Conservation (phyloP, 2,329 filamentous ascomycete genomes). For the Colletotrichum tabaci region DNA sequence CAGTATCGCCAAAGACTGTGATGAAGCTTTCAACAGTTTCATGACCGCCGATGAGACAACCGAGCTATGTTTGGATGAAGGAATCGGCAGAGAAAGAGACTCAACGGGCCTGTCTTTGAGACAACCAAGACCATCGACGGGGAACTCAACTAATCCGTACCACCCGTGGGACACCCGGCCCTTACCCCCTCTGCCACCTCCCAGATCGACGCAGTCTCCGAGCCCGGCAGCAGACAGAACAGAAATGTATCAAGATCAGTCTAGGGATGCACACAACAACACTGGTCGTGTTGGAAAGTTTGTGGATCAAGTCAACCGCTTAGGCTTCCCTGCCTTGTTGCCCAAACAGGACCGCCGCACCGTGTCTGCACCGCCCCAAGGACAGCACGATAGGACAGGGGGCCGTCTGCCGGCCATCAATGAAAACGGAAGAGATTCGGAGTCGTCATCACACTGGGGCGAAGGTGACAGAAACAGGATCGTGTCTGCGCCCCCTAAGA, state of each 20-base stretch:
- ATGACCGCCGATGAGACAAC: conserved; percentile 58
- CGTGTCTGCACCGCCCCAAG: conserved; percentile 67
- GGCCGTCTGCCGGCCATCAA: conserved; percentile 65
- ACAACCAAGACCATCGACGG: conserved; percentile 52
- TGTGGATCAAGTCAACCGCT: conserved; percentile 42
- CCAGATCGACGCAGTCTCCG: conserved; percentile 21
- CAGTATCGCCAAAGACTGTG: conserved; percentile 90
- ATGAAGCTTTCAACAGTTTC: conserved; percentile 85
- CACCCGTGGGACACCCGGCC: conserved; percentile 63
- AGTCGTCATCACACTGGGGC: conserved; percentile 26
- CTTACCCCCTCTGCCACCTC: conserved; percentile 63
- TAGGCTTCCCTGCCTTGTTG: conserved; percentile 51
- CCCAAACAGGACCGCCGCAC: conserved; percentile 61
- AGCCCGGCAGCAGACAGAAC: not conserved
- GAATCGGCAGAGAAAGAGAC: conserved; percentile 51
- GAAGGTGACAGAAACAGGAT: conserved; percentile 56
- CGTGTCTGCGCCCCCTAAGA: conserved; percentile 61
- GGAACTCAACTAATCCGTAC: conserved; percentile 50
- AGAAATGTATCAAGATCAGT: not conserved
- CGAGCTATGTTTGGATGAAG: conserved; percentile 49
- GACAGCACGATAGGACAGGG: conserved; percentile 55
- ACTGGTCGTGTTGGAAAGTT: conserved; percentile 40
- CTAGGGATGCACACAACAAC: conserved; percentile 28
- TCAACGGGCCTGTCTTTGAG: conserved; percentile 61
- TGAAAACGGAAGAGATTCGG: conserved; percentile 54